Base-by-base conservation (phyloP, 2,329 filamentous ascomycete genomes). In the Dryadomyces quercivorus region DNA sequence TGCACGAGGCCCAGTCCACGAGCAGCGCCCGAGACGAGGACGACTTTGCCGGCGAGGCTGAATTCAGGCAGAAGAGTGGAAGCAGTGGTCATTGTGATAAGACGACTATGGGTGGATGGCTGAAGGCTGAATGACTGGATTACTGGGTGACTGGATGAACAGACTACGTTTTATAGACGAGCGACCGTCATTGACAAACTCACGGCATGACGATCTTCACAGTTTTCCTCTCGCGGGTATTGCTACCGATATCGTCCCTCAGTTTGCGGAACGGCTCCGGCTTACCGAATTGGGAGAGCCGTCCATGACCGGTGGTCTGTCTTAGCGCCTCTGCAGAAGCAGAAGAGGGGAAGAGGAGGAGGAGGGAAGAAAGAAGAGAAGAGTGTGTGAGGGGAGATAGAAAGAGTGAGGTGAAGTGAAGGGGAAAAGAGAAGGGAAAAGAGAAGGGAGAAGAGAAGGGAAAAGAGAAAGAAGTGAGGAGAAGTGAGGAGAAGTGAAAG, bases 1-100 rank as follows among this genome's bases (percentile, higher is more conserved):
- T 92, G 86, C 21, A 85, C 84, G 44, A 94, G 73, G 44, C 88
- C 88, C 10, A 94, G 74, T 2, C 89, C 88, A 57, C 86, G 79
- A 8, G 82, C 88, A 55, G 79, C 88, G 50, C 88, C 88, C 2
- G 86, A 86, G 20, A 94, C 85, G 47, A 90, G 69, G 53, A 91
- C 76, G 16, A 91, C 83, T 67, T 85, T 89, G 69, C 81, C 79
- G 59, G 78, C 75, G 59, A 94, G 76, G 63, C 77, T 84, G 72
- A 93, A 93, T 64, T 93, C 88, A 47, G 85, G 82, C 51, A 91
- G 68, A 4, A 31, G 26, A 31, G 26, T 31, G 8, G 26, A 31
- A 31, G 26, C 26, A 31, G 26, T 31, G 8, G 8, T 8, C 26
- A 31, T 31, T 4, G 8, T 31, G 26, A 31, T 5, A 31, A 31